Base-by-base conservation (phyloP, 169 alveolate species). In the Theileria annulata region DNA sequence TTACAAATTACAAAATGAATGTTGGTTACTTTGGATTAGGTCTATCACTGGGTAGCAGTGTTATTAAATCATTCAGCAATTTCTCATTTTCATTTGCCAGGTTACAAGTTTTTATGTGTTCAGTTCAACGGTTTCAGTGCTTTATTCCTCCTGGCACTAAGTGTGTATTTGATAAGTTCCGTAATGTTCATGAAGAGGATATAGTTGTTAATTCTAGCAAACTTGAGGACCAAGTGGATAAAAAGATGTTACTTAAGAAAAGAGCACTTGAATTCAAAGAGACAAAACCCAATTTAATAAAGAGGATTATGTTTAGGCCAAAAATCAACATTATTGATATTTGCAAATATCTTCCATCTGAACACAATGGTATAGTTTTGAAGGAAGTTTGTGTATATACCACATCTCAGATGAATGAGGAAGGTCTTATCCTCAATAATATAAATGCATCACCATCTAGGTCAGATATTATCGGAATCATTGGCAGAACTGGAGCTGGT, bases 401-500 rank as follows among this genome's bases (percentile, higher is more conserved):
- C 3, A 58, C 75, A 3, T 42, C 79, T 13, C 31, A 60, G 15
- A 28, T 13, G 31, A 67, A 37, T 21, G 2, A 30, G 58, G 75
- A 67, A 21, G 58, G 62, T 19, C 19, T 25, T 10, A 67, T 67
- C 33, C 31, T 82, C 27, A 82, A 35, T 25, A 27, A 27, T 17
- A 49, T 84, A 1, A 84, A 23, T 4, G 86, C 69, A 0, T 3
- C 67, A 21, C 71, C 90, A 12, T 6, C 15, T 27, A 62, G 49
- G 0, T 70, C 78, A 12, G 87, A 84, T 35, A 48, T 84, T 0
- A 28, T 84, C 0, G 90, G 87, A 19, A 77, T 84, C 19, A 75
- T 77, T 25, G 90, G 90, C 3, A 64, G 90, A 9, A 84, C 90
- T 3, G 90, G 90, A 3, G 82, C 90, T 4, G 90, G 90, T 19